Conservation (phyloP, 139 green algal species). For the Closterium sp. region DNA sequence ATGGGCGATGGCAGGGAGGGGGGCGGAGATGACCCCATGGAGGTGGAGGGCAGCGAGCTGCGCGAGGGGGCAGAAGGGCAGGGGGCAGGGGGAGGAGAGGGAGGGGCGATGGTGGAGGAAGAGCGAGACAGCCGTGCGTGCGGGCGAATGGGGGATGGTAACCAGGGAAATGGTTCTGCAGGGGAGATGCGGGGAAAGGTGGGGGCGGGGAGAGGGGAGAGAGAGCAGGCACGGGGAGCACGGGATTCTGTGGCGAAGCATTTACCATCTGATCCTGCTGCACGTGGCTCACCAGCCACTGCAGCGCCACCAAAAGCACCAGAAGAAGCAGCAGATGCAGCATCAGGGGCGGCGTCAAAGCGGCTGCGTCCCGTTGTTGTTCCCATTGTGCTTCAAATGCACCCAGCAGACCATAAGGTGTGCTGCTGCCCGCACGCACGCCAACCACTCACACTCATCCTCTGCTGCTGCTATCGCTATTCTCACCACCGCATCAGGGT, state of each 20-base stretch:
- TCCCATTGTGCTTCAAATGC: conserved; percentile 38
- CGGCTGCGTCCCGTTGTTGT: conserved; percentile 40
- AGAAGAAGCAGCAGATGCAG: not conserved
- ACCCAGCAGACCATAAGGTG: conserved; percentile 40
- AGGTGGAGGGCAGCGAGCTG: not conserved
- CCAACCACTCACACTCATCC: not conserved
- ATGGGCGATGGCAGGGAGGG: not conserved
- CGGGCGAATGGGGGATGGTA: not conserved
- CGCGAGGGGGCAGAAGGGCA: not conserved
- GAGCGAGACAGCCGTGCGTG: not conserved
- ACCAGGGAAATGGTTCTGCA: not conserved
- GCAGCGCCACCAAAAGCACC: not conserved
- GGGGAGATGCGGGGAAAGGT: not conserved
- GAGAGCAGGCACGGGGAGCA: not conserved
- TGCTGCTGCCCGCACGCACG: not conserved
- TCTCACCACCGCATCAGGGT: too few relatives aligned
- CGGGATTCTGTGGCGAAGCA: not conserved
- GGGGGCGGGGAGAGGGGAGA: not conserved
- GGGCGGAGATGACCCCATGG: not conserved
- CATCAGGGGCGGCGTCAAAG: not conserved
- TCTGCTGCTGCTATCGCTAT: too few relatives aligned
- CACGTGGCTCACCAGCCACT: not conserved
- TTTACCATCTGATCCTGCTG: not conserved
- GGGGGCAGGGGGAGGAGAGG: not conserved
- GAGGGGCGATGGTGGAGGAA: not conserved